phyloP scores from a whole-genome alignment of 306 rosid species.

The Malus asiatica region DNA sequence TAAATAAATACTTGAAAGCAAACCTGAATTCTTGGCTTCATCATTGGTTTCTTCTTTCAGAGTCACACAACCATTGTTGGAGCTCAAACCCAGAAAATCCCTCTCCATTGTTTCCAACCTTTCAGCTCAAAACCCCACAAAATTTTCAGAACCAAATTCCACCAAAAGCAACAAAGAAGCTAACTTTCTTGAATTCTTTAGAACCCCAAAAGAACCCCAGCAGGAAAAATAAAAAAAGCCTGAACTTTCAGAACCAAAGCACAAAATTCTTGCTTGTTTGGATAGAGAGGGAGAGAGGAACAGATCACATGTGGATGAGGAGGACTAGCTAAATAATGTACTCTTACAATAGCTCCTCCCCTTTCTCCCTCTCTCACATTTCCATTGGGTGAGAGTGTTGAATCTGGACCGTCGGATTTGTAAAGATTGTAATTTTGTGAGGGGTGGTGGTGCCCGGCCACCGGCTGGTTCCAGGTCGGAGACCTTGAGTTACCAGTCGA shows the following conservation, averaged over 20 bases:
- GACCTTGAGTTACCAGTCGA: slow-evolving; percentile 14
- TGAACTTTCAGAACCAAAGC: not conserved
- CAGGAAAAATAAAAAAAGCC: not conserved
- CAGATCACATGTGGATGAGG: not conserved
- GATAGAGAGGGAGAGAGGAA: not conserved
- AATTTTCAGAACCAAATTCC: not conserved
- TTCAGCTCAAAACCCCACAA: not conserved
- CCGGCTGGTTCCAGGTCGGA: slow-evolving; percentile 3
- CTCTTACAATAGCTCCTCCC: not conserved
- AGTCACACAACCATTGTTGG: slow-evolving; percentile 23
- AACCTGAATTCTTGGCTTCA: slow-evolving; percentile 48
- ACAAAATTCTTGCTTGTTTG: slow-evolving; percentile 8
- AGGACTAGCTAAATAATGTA: not conserved
- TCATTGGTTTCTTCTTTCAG: slow-evolving; percentile 32
- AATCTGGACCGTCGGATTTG: slow-evolving; percentile 29
- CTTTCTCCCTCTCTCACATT: not conserved
- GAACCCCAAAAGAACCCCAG: not conserved
- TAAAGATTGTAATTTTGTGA: not conserved
- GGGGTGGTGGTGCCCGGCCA: slow-evolving; percentile 15
- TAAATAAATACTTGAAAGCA: not conserved
- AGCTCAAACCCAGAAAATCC: slow-evolving; percentile 58
- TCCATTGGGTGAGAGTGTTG: not conserved
- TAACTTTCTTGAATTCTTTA: not conserved
- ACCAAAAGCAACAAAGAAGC: not conserved
- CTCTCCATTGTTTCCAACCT: slow-evolving; percentile 43